Evolutionary conservation across 371 early-diverging fungal genomes (phyloP), one percentile per base, ranked within the genome.

Genomic region (Syncephalastrum contaminatum): DNA sequence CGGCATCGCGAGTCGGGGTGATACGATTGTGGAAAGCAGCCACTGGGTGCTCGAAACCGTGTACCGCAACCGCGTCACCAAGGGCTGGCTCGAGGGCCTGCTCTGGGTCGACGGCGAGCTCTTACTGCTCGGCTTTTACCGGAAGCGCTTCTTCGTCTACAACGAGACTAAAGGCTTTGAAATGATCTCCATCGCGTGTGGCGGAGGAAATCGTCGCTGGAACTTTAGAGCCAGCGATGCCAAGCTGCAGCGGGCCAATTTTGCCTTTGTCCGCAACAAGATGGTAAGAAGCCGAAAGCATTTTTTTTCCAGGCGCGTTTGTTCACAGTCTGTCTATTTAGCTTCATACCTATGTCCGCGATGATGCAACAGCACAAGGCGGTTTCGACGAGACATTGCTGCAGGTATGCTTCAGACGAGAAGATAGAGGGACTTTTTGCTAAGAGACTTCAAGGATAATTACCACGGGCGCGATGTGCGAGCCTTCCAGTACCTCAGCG

Each of bases 121-220:
- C 4, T 63, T 88, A 5, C 60, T 88, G 10, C 62, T 85, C 10
- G 90, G 90, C 0, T 90, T 90, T 60, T 90, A 80, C 55, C 73
- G 85, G 46, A 88, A 88, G 56, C 64, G 82, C 27, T 84, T 87
- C 53, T 88, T 88, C 64, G 81, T 87, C 0, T 88, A 84, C 58
- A 88, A 90, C 56, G 87, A 87, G 62, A 69, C 77, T 14, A 88
- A 87, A 59, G 15, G 5, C 10, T 27, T 48, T 19, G 63, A 75
- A 63, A 69, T 80, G 56, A 69, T 83, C 15, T 74, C 85, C 0
- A 73, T 84, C 56, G 77, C 77, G 21, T 80, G 85, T 59, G 85
- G 85, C 13, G 85, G 83, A n/a, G 83, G 79, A 16, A 79, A 83
- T 47, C 64, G 83, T 15, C 72, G 80, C 3, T 84, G 85, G 85